Evolutionary conservation across 176 grass and related monocot species (phyloP).

Genomic region (Leersia perrieri): DNA sequence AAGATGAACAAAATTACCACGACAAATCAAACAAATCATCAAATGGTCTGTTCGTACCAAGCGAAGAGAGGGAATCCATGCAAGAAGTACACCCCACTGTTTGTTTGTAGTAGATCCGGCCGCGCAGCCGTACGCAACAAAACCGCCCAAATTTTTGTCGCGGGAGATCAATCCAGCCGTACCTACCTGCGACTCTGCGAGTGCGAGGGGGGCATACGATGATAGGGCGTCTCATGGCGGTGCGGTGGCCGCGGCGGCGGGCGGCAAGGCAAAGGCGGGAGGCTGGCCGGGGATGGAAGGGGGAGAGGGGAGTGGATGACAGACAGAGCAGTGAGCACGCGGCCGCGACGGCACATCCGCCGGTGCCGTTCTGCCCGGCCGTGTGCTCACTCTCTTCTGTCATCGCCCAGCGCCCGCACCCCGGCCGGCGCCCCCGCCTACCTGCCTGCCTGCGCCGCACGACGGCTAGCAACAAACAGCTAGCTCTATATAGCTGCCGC

Average conservation of each 20-base stretch:
- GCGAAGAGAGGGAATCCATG: constrained; percentile 44
- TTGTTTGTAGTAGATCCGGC: constrained; percentile 17
- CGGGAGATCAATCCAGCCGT: no score
- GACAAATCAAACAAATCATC: background rate
- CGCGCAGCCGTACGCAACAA: constrained; percentile 35
- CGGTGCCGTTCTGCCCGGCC: constrained; percentile 58
- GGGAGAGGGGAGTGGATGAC: constrained; percentile 30
- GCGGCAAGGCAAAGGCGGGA: background rate
- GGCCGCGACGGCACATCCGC: constrained; percentile 54
- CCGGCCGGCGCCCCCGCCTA: background rate
- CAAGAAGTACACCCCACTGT: constrained; percentile 1
- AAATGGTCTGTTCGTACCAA: constrained; percentile 15
- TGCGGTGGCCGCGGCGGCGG: constrained; percentile 25
- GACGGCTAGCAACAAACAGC: no score
- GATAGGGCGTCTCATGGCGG: background rate
- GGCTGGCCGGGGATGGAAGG: background rate
- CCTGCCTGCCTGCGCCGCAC: no score
- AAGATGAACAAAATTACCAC: constrained; percentile 15
- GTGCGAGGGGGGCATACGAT: constrained; percentile 28
- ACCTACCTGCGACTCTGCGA: no score
- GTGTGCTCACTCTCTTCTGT: constrained; percentile 85
- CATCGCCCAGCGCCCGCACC: constrained; percentile 28
- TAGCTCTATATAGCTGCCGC: background rate
- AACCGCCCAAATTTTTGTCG: no score
- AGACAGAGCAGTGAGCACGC: constrained; percentile 71